Conservation (phyloP, 2,329 filamentous ascomycete species). For the Sordariomycetes sp. region DNA sequence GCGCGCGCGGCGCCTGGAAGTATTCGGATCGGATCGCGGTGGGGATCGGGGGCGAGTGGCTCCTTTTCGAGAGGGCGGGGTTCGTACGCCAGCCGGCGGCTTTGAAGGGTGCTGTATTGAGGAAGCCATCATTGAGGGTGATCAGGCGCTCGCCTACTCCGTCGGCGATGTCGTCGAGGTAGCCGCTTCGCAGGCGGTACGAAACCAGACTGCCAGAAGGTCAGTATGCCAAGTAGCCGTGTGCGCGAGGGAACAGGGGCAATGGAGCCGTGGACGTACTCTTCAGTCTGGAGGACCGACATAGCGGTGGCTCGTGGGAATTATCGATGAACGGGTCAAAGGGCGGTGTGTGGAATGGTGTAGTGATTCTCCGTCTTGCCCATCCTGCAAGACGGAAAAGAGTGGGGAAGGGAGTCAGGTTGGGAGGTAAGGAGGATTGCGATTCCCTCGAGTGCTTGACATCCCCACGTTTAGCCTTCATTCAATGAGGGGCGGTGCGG, state of each 20-base stretch:
- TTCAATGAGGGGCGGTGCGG: too few relatives aligned
- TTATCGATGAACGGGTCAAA: background rate
- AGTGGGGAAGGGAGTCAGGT: background rate
- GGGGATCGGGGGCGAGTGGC: conserved; percentile 75
- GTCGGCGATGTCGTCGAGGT: conserved; percentile 68
- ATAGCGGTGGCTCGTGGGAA: conserved; percentile 12
- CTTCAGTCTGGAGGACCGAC: conserved; percentile 30
- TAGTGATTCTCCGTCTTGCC: background rate
- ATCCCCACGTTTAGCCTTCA: too few relatives aligned
- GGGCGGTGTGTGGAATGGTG: background rate
- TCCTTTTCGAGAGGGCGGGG: conserved; percentile 64
- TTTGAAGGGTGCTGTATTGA: conserved; percentile 73
- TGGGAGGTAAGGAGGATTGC: background rate
- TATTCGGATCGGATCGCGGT: conserved; percentile 74
- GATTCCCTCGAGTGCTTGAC: too few relatives aligned
- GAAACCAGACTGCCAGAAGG: conserved; percentile 53
- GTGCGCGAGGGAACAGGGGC: background rate
- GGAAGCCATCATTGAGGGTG: conserved; percentile 63
- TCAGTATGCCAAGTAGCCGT: background rate
- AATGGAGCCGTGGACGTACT: conserved; percentile 15
- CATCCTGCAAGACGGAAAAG: background rate
- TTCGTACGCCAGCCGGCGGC: conserved; percentile 69
- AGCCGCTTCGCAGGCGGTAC: conserved; percentile 70
- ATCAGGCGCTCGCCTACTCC: conserved; percentile 77
- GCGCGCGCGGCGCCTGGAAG: conserved; percentile 57